phyloP scores from a whole-genome alignment of 768 basidiomycete genomes.

The Amanita polypyramis region DNA sequence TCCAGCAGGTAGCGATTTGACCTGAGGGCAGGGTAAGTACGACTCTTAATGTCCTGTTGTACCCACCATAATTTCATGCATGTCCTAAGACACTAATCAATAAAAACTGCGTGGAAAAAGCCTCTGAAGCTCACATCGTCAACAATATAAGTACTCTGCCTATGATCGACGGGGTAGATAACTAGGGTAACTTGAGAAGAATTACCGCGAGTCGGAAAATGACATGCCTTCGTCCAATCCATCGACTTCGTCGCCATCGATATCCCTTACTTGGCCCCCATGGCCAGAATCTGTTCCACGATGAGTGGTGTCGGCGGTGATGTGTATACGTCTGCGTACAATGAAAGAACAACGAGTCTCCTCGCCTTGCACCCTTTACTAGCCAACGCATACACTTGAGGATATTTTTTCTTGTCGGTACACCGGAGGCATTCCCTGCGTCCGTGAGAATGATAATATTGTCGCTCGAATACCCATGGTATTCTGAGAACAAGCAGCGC shows the following conservation, averaged over 20 bases:
- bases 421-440: constrained; percentile 24
- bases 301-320: background rate
- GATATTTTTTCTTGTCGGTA: constrained; percentile 37
- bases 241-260: constrained; percentile 68
- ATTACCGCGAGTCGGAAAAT: background rate
- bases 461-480: constrained; percentile 42
- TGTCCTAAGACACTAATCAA: constrained; percentile 21
- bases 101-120: constrained; percentile 1
- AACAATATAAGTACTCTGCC: constrained; percentile 63
- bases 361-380: constrained; percentile 51
- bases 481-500: constrained; percentile 12
- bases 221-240: constrained; percentile 65
- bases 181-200: constrained; percentile 25
- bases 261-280: constrained; percentile 79
- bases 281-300: constrained; percentile 71
- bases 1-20: constrained; percentile 33
- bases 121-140: constrained; percentile 36
- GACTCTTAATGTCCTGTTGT: background rate
- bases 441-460: constrained; percentile 68
- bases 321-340: constrained; percentile 26
- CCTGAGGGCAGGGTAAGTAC: constrained; percentile 15
- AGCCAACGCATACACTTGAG: constrained; percentile 46
- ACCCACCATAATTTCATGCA: constrained; percentile 39
- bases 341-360: constrained; percentile 74
- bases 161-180: constrained; percentile 86